Evolutionary conservation across 306 rosid species (phyloP).

Genomic region (Argentina anserina): DNA sequence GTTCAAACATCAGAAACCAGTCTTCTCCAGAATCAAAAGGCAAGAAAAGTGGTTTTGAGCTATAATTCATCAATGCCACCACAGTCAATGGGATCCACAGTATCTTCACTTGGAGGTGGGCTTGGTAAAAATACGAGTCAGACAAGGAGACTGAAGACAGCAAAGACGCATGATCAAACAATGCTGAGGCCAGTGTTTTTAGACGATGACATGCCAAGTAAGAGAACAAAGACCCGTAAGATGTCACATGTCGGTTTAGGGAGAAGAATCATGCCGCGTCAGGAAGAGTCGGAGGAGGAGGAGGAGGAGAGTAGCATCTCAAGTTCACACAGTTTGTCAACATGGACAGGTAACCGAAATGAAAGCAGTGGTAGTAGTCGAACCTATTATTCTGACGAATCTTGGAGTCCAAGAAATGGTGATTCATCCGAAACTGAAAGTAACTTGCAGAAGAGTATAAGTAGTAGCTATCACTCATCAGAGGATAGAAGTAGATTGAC

Average conservation of each 20-base stretch:
- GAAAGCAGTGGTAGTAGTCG: conserved; percentile 2
- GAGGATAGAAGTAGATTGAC: background rate
- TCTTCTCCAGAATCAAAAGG: conserved; percentile 12
- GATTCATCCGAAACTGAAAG: background rate
- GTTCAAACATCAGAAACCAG: conserved; percentile 13
- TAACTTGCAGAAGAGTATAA: background rate
- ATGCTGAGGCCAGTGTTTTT: conserved; percentile 41
- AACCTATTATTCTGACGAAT: conserved; percentile 23
- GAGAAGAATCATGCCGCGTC: conserved; percentile 9
- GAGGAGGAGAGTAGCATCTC: conserved; percentile 33
- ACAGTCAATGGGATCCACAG: background rate
- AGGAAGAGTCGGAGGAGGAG: conserved; percentile 26
- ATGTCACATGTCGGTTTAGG: conserved; percentile 2
- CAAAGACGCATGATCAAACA: conserved; percentile 13
- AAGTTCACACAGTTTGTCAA: conserved; percentile 27
- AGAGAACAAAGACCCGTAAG: conserved; percentile 17
- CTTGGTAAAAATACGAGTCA: conserved; percentile 1
- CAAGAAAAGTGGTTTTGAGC: conserved; percentile 13
- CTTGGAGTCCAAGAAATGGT: conserved; percentile 9
- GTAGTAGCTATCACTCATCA: background rate
- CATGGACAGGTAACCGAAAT: conserved; percentile 32
- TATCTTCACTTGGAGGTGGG: background rate
- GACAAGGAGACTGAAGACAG: conserved; percentile 12
- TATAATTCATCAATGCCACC: conserved; percentile 15
- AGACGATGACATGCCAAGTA: conserved; percentile 30